Evolutionary conservation across 345 rosid species (phyloP).

Genomic region (Citrus trifoliata): DNA sequence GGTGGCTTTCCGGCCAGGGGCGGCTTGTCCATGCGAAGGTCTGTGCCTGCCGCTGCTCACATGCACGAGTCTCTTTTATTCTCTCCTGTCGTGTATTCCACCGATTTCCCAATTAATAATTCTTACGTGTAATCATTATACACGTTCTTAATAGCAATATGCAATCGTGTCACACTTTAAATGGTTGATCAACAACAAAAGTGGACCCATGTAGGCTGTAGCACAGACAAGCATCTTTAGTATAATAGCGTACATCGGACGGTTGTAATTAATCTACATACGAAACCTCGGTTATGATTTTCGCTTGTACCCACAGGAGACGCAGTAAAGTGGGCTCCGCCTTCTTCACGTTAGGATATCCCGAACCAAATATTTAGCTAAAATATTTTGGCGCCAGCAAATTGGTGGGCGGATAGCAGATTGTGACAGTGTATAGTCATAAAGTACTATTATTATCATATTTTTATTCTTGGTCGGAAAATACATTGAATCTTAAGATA

Average conservation of each 20-base stretch:
- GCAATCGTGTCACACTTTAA: not conserved
- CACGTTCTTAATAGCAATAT: not conserved
- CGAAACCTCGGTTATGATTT: not conserved
- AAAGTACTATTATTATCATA: not conserved
- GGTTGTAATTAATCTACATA: too few relatives aligned
- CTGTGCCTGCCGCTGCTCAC: not conserved
- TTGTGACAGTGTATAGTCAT: not conserved
- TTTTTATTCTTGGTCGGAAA: not conserved
- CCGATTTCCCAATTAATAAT: not conserved
- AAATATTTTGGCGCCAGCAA: conserved; percentile 7
- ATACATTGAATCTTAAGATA: not conserved
- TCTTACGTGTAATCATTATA: not conserved
- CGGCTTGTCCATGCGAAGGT: not conserved
- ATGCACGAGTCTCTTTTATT: not conserved
- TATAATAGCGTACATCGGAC: too few relatives aligned
- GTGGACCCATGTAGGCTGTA: not conserved
- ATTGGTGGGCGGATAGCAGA: conserved; percentile 9
- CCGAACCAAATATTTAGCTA: not conserved
- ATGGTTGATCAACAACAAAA: not conserved
- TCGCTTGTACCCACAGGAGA: not conserved
- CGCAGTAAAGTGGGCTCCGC: not conserved
- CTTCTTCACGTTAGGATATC: not conserved
- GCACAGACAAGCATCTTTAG: not conserved
- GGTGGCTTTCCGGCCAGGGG: not conserved
- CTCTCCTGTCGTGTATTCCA: too few relatives aligned